phyloP scores from a whole-genome alignment of 352 stramenopile species.

The Globisporangium nunn region DNA sequence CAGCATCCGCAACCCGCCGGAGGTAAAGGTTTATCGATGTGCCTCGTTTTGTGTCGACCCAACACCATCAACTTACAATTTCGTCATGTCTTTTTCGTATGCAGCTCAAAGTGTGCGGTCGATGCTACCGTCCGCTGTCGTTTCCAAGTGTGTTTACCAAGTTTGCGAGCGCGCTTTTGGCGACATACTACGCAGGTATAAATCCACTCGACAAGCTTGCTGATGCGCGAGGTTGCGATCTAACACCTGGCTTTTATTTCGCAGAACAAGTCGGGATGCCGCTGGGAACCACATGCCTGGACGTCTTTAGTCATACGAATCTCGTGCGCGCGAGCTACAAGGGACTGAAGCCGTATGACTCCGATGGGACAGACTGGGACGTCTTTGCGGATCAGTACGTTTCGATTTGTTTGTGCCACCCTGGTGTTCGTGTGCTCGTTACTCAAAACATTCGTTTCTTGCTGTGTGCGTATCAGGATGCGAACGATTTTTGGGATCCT shows the following conservation, averaged over 20 bases:
- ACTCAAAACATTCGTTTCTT: no score
- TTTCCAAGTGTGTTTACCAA: conserved; percentile 77
- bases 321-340: conserved; percentile 63
- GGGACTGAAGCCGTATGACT: conserved; percentile 53
- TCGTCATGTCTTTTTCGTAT: not conserved
- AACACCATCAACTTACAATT: not conserved
- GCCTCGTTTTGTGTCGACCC: not conserved
- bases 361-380: conserved; percentile 55
- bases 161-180: conserved; percentile 63
- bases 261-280: conserved; percentile 67
- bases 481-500: conserved; percentile 75
- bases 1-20: conserved; percentile 65
- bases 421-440: not conserved
- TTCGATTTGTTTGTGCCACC: not conserved
- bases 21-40: conserved; percentile 19
- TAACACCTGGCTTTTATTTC: not conserved
- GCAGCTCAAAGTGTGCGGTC: conserved; percentile 24
- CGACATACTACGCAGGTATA: conserved; percentile 69
- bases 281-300: conserved; percentile 54
- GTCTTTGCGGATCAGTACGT: conserved; percentile 63
- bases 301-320: conserved; percentile 73
- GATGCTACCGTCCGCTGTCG: conserved; percentile 49
- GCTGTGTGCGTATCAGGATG: conserved; percentile 25
- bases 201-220: not conserved
- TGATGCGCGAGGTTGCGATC: not conserved